These are phyloP conservation scores for Fusarium nisikadoi DNA, from an alignment of 2,329 filamentous ascomycete species.

Conservation along the genomic window DNA sequence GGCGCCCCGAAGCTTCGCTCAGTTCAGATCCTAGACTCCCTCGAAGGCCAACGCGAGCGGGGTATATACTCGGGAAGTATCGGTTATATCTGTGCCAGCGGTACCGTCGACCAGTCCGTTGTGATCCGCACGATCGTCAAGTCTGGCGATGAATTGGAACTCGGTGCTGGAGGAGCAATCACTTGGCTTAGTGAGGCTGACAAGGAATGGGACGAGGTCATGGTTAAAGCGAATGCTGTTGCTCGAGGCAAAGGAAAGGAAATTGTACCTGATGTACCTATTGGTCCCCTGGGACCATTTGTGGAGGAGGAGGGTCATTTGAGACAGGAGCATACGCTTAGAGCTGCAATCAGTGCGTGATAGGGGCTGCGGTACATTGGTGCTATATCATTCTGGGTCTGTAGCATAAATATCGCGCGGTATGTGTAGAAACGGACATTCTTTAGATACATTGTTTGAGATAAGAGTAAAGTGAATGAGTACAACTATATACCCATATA, in stretches of 20 bases:
- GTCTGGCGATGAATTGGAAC: background rate
- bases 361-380: rapidly evolving
- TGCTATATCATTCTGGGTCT: background rate
- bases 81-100: background rate
- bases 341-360: background rate
- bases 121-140: background rate
- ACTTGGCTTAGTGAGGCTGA: background rate
- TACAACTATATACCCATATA: rapidly evolving
- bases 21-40: background rate
- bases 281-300: background rate
- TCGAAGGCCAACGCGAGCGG: background rate
- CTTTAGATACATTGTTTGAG: background rate
- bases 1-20: background rate
- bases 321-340: background rate
- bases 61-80: background rate
- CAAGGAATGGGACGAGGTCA: background rate
- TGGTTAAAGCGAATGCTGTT: background rate
- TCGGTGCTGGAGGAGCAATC: background rate
- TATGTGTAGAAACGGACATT: background rate
- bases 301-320: background rate
- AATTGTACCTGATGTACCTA: background rate
- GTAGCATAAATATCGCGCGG: background rate
- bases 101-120: background rate
- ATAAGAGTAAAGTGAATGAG: rapidly evolving
- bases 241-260: background rate